These are phyloP conservation scores for Atkinsonella hypoxylon DNA, from an alignment of 2,329 filamentous ascomycete species.

Conservation along the genomic window DNA sequence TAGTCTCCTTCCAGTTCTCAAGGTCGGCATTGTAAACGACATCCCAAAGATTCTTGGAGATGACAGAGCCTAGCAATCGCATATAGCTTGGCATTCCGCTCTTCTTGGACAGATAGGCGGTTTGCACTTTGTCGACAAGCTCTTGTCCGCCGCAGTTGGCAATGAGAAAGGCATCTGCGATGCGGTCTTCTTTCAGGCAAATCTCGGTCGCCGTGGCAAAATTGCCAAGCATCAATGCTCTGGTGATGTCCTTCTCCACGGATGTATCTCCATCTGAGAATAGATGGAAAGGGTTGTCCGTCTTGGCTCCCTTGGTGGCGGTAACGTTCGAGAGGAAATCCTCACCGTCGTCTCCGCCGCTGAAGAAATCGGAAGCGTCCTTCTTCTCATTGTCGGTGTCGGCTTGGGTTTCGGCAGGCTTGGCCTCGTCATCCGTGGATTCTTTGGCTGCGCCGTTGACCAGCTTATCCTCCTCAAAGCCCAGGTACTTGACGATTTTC, in stretches of 20 bases:
- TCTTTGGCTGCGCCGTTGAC: constrained; percentile 34
- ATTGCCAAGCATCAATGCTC: constrained; percentile 76
- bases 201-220: constrained; percentile 85
- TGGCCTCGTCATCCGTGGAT: constrained; percentile 12
- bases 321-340: constrained; percentile 78
- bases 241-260: constrained; percentile 78
- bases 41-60: constrained; percentile 96
- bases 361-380: constrained; percentile 70
- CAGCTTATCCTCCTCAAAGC: constrained; percentile 57
- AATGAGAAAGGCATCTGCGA: constrained; percentile 96
- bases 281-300: constrained; percentile 86
- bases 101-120: constrained; percentile 78
- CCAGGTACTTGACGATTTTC: constrained; percentile 78
- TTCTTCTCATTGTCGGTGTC: constrained; percentile 36
- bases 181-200: constrained; percentile 75
- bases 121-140: constrained; percentile 86
- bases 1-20: constrained; percentile 89
- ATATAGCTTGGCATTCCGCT: constrained; percentile 80
- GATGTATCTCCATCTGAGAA: constrained; percentile 73
- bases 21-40: constrained; percentile 93
- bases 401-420: constrained; percentile 19
- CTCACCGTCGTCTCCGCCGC: constrained; percentile 51
- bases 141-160: constrained; percentile 92
- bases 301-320: constrained; percentile 83
- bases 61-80: constrained; percentile 78